phyloP scores from a whole-genome alignment of 2,329 filamentous ascomycete genomes.

The Coleophoma cylindrospora region DNA sequence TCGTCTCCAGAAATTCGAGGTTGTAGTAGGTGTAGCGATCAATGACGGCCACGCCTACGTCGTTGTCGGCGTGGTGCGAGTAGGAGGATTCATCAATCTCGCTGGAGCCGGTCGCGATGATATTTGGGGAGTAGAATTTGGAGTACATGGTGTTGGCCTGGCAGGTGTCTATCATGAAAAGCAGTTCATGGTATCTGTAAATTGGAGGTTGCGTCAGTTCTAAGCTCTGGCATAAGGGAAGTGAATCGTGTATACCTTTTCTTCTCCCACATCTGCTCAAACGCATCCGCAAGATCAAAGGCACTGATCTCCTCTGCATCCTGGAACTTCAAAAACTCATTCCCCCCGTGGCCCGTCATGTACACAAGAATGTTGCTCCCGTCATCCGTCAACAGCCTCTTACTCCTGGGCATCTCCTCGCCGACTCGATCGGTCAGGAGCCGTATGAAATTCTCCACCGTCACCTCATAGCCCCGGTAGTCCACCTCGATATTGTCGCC shows the following conservation, averaged over 20 bases:
- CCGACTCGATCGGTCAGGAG: slow-evolving; percentile 91
- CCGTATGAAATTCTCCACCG: slow-evolving; percentile 97
- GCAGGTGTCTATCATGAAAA: slow-evolving; percentile 99
- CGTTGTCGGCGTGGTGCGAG: slow-evolving; percentile 95
- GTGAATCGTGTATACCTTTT: slow-evolving; percentile 57
- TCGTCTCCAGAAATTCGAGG: slow-evolving; percentile 88
- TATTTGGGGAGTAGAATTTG: slow-evolving; percentile 96
- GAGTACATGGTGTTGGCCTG: slow-evolving; percentile 99
- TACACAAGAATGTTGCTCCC: slow-evolving; percentile 96
- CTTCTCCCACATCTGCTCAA: slow-evolving; percentile 99
- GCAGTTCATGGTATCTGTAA: slow-evolving; percentile 81
- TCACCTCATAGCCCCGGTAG: slow-evolving; percentile 96
- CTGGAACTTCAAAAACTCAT: slow-evolving; percentile 98
- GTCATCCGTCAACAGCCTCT: slow-evolving; percentile 89
- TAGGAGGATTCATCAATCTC: slow-evolving; percentile 96
- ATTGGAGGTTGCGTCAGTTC: slow-evolving; percentile 3
- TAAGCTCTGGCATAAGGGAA: neutral
- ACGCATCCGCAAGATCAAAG: slow-evolving; percentile 93
- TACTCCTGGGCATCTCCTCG: slow-evolving; percentile 91
- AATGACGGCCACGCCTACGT: slow-evolving; percentile 96
- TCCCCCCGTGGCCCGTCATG: slow-evolving; percentile 98
- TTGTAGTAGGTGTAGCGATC: slow-evolving; percentile 99
- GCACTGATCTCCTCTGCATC: slow-evolving; percentile 96
- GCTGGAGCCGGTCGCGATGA: slow-evolving; percentile 94
- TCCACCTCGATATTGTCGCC: slow-evolving; percentile 99